Conservation (phyloP, 805 yeast genomes). For the Metschnikowia lochheadii region DNA sequence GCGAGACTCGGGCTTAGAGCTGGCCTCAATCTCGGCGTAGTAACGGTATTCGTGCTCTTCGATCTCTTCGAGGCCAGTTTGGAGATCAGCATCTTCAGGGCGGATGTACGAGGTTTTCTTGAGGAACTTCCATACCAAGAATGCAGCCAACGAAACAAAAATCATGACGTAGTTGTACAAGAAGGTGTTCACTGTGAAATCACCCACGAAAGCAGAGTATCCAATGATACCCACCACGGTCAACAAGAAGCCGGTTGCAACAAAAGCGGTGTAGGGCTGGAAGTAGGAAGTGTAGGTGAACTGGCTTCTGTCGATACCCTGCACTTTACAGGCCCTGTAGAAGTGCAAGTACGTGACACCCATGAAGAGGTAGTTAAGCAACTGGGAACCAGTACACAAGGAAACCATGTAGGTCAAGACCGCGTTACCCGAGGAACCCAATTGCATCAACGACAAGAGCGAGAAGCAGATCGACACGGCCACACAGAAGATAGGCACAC, state of each 20-base stretch:
- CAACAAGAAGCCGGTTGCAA: conserved; percentile 30
- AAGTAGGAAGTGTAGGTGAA: conserved; percentile 43
- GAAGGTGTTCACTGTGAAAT: conserved; percentile 60
- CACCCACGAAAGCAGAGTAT: conserved; percentile 63
- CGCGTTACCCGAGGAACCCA: conserved; percentile 14
- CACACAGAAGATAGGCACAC: conserved; percentile 20
- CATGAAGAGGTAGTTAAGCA: conserved; percentile 20
- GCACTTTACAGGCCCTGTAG: conserved; percentile 21
- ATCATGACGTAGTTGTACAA: conserved; percentile 71
- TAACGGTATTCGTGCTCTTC: conserved; percentile 47
- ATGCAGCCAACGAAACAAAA: conserved; percentile 40
- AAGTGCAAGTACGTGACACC: conserved; percentile 19
- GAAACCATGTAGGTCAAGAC: conserved; percentile 20
- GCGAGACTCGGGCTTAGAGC: conserved; percentile 13
- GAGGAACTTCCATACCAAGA: conserved; percentile 32
- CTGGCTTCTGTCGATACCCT: conserved; percentile 28
- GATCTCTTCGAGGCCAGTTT: conserved; percentile 42
- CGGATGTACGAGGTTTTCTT: conserved; percentile 36
- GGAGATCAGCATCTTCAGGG: conserved; percentile 45
- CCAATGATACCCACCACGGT: conserved; percentile 58
- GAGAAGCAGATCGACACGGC: conserved; percentile 18
- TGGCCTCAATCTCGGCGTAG: conserved; percentile 33
- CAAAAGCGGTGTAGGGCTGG: conserved; percentile 37
- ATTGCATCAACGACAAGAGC: conserved; percentile 19
- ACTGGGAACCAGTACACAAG: conserved; percentile 21